Conservation (phyloP, 306 rosid species). For the Dryas drummondii region DNA sequence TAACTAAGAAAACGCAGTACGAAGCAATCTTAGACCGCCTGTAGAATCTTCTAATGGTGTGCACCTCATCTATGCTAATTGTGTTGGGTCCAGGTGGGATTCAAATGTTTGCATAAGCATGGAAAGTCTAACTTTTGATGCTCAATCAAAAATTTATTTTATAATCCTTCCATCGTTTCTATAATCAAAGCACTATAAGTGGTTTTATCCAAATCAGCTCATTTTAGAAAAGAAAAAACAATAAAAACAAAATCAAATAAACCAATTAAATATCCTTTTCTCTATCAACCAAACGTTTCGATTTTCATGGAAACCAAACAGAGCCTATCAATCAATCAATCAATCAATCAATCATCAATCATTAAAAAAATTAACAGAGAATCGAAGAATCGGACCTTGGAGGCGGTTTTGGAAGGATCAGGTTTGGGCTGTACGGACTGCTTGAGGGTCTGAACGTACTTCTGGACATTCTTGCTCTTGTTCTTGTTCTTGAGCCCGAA, state of each 20-base stretch:
- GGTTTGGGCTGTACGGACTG: conserved; percentile 59
- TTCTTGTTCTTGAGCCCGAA: conserved; percentile 93
- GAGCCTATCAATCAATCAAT: background rate
- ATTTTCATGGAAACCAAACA: background rate
- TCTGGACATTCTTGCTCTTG: conserved; percentile 85
- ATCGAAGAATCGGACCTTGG: conserved; percentile 48
- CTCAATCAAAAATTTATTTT: background rate
- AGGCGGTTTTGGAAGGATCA: conserved; percentile 49
- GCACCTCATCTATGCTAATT: background rate
- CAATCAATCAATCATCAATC: background rate
- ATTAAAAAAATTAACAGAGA: background rate
- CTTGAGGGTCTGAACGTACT: conserved; percentile 77
- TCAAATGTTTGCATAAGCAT: background rate
- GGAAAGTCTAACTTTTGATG: background rate
- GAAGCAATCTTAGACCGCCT: background rate
- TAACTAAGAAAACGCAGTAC: background rate
- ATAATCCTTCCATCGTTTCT: background rate
- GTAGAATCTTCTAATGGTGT: too few relatives aligned
- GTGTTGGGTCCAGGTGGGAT: too few relatives aligned
- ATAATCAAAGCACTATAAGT: too few relatives aligned
- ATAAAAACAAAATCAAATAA: too few relatives aligned
- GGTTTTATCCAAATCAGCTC: too few relatives aligned
- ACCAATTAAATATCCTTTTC: too few relatives aligned
- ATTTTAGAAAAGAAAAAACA: too few relatives aligned
- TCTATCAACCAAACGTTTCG: background rate